Evolutionary conservation across 352 stramenopile species (phyloP), one percentile per base, ranked within the genome.

Genomic region (Phytophthora pluvialis): DNA sequence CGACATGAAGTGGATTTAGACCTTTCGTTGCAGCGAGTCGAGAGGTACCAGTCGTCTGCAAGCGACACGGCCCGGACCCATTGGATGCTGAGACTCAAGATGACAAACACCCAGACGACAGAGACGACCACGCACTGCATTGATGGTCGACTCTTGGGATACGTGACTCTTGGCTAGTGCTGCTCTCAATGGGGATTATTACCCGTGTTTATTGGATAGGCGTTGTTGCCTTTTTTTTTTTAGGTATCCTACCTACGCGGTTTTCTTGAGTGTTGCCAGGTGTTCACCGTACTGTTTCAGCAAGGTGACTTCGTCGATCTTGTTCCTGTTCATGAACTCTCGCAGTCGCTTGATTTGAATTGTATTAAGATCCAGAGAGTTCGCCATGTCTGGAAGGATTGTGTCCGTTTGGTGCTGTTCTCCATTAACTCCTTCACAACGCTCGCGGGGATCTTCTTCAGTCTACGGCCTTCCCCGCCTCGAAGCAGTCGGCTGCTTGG

Each of bases 11-110:
- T 39, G 6, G 75, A 67, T 13, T 40, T 57, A 0, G 83, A 91
- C 4, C 57, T 43, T 54, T 90, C 78, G 12, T 78, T 75, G 38
- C 87, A 95, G 8, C 87, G 84, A 10, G 81, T 92, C 0, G 78
- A 62, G 11, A 62, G 13, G 40, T 90, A 91, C 82, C 72, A 90
- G 18, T 73, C 70, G 9, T 78, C 76, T 6, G 75, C 81, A 8
- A 87, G 57, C 12, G 51, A 58, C 0, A 29, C 44, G 15, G 42
- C 5, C n/a, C 42, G n/a, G 12, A 59, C 31, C 13, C 33, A 39
- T 58, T 32, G 26, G 5, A 2, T 12, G 3, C 25, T n/a, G 35
- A 53, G 26, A 26, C 16, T 35, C n/a, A 47, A 3, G 16, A 60
- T 4, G 10, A 67, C 5, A 16, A 67, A 4, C 33, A 53, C 32